phyloP scores from a whole-genome alignment of 2,329 filamentous ascomycete species.

The Arachnopeziza araneosa region DNA sequence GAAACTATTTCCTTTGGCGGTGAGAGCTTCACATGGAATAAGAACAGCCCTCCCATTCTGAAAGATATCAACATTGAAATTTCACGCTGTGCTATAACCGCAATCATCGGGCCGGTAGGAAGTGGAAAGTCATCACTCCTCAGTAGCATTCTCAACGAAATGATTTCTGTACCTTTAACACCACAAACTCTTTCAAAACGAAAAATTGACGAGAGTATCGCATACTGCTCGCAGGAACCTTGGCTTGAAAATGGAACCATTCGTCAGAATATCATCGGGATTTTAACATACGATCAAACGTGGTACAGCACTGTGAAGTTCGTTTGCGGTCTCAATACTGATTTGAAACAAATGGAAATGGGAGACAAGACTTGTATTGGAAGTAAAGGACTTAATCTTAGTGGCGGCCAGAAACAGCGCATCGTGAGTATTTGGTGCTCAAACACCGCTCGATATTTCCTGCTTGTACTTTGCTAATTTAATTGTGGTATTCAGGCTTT shows the following conservation, averaged over 20 bases:
- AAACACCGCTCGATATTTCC: background rate
- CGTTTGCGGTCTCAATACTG: conserved; percentile 56
- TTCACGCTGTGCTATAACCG: no score
- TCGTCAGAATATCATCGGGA: conserved; percentile 35
- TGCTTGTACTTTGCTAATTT: no score
- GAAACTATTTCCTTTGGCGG: no score
- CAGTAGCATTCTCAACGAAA: conserved; percentile 22
- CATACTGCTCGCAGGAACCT: conserved; percentile 39
- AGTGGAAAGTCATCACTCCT: conserved; percentile 26
- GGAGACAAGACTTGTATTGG: conserved; percentile 23
- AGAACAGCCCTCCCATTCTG: no score
- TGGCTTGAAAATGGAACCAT: conserved; percentile 40
- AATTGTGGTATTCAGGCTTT: no score
- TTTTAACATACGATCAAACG: conserved; percentile 14
- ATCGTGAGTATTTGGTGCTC: conserved; percentile 14
- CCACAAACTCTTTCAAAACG: no score
- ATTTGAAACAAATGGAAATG: conserved; percentile 37
- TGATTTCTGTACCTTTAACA: conserved; percentile 18
- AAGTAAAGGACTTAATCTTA: conserved; percentile 27
- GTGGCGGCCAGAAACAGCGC: conserved; percentile 24
- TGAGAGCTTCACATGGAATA: no score
- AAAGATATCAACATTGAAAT: no score
- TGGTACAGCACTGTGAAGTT: conserved; percentile 62
- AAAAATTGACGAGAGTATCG: conserved; percentile 4
- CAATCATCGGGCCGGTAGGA: no score